Evolutionary conservation across 306 rosid species (phyloP).

Genomic region (peach (Prunus persica)): Prunus_persica_NCBIv2 NC_034014.1:5417501-5418000

Average conservation of each 20-base stretch:
- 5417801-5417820: constrained; percentile 76
- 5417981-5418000: constrained; percentile 89
- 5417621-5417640: constrained; percentile 31
- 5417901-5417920: constrained; percentile 93
- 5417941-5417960: constrained; percentile 98
- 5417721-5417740: constrained; percentile 1
- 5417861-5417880: constrained; percentile 28
- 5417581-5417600: constrained; percentile 20
- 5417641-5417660: constrained; percentile 47
- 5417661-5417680: constrained; percentile 31
- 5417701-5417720: constrained; percentile 51
- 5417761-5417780: constrained; percentile 67
- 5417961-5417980: constrained; percentile 38
- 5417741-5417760: constrained; percentile 27
- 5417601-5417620: constrained; percentile 25
- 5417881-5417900: constrained; percentile 39
- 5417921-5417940: constrained; percentile 95
- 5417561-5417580: constrained; percentile 64
- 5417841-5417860: constrained; percentile 14
- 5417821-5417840: constrained; percentile 27
- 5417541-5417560: constrained; percentile 87
- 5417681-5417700: constrained; percentile 34
- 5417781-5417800: constrained; percentile 51
- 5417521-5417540: constrained; percentile 77
- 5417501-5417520: constrained; percentile 82